Evolutionary conservation across 2,329 filamentous ascomycete genomes (phyloP), one percentile per base, ranked within the genome.

Genomic region (Atkinsonella hypoxylon): DNA sequence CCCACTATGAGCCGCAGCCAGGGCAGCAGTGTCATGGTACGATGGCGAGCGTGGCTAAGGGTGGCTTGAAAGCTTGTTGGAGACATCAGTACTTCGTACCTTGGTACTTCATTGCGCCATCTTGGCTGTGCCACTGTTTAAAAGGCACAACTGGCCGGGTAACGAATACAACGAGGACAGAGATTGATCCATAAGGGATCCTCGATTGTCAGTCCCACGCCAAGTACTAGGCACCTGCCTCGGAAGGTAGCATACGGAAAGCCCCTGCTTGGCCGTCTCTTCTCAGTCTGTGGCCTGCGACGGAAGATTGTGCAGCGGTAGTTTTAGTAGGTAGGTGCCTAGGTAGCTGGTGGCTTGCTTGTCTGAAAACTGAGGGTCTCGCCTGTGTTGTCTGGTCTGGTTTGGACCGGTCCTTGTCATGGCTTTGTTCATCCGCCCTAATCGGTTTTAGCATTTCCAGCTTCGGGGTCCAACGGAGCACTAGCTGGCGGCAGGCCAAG

Each of bases 391-490:
- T 36, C 15, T 36, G 11, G 34, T 15, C 34, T 15, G 34, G 12
- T 36, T 15, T 36, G 34, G 7, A 7, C 26, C 26, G 26, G 8
- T 36, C 34, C 34, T 36, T 36, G 34, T 36, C 34, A 36, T 15
- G 41, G 20, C 22, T 41, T 40, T 47, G 45, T 47, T 47, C 32
- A 34, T 47, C 45, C 45, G 34, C 18, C 18, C 45, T 47, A 47
- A 34, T 9, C 39, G 30, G 36, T 39, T 48, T 43, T 18, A 34
- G 40, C 17, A 13, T 17, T 7, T n/a, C 31, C 39, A 36, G 30
- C 47, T 42, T 22, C 40, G 22, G 46, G 42, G 20, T 26, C 15
- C 42, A 32, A 41, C 39, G 39, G 7, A 41, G 12, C 39, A 36
- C 34, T 36, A 15, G 34, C 34, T 36, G 34, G 15, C 34, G 34